Evolutionary conservation across 2,329 filamentous ascomycete species (phyloP).

Genomic region (Pseudocercospora pini-densiflorae): DNA sequence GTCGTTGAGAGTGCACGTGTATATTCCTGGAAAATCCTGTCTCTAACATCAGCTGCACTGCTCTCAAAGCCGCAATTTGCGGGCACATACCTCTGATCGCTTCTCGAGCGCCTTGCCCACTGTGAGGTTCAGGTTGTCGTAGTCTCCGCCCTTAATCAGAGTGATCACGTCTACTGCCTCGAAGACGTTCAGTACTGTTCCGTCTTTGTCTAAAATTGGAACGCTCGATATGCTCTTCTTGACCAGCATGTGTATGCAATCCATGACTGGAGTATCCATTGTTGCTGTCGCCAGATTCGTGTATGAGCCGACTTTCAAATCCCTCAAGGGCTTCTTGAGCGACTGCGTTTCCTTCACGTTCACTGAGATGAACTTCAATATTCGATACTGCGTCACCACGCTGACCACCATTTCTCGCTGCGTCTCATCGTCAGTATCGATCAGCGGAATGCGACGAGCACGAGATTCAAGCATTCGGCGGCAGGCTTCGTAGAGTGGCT

Average conservation of each 20-base stretch:
- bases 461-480: slow-evolving; percentile 92
- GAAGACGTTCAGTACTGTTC: slow-evolving; percentile 88
- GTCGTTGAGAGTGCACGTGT: slow-evolving; percentile 91
- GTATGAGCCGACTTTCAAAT: slow-evolving; percentile 86
- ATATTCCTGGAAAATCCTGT: slow-evolving; percentile 91
- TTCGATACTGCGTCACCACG: slow-evolving; percentile 97
- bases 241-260: slow-evolving; percentile 93
- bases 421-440: slow-evolving; percentile 94
- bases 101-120: slow-evolving; percentile 90
- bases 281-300: slow-evolving; percentile 76
- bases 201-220: slow-evolving; percentile 84
- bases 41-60: not conserved
- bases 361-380: slow-evolving; percentile 97
- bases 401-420: slow-evolving; percentile 90
- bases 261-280: slow-evolving; percentile 91
- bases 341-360: slow-evolving; percentile 89
- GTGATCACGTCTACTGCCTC: slow-evolving; percentile 97
- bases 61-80: not conserved
- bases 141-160: slow-evolving; percentile 89
- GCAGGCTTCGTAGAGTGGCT: slow-evolving; percentile 92
- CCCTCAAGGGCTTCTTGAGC: slow-evolving; percentile 82
- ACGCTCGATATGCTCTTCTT: slow-evolving; percentile 92
- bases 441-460: slow-evolving; percentile 88
- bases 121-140: slow-evolving; percentile 84
- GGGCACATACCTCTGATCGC: slow-evolving; percentile 68